Conservation (phyloP, 139 green algal species). For the Mesotaenium endlicherianum region DNA sequence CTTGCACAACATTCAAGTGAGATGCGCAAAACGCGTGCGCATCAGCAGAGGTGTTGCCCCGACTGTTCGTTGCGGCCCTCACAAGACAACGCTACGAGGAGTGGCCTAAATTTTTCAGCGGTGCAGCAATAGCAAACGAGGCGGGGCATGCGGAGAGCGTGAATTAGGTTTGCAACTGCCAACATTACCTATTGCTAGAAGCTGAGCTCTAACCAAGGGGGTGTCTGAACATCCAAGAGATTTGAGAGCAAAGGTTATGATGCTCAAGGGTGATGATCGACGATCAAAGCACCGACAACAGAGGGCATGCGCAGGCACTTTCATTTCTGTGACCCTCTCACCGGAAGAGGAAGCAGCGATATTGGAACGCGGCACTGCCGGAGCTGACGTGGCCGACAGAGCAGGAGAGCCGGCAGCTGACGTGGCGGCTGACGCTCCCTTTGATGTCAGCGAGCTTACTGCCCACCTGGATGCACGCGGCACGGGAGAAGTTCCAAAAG, state of each 20-base stretch:
- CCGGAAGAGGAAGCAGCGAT: neutral
- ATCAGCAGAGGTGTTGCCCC: too few species aligned
- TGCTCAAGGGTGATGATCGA: neutral
- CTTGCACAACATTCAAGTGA: neutral
- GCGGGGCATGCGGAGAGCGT: too few species aligned
- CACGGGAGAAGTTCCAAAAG: neutral
- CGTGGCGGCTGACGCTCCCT: neutral
- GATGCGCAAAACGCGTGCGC: too few species aligned
- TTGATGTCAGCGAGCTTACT: conserved; percentile 34
- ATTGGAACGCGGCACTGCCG: neutral
- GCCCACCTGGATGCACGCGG: conserved; percentile 22
- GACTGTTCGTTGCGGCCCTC: too few species aligned
- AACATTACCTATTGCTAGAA: too few species aligned
- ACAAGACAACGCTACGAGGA: too few species aligned
- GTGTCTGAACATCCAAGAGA: too few species aligned
- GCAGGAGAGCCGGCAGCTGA: neutral
- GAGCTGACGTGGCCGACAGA: neutral
- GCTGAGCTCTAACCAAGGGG: too few species aligned
- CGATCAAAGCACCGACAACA: neutral
- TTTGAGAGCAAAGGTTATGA: too few species aligned
- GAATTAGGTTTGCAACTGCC: too few species aligned
- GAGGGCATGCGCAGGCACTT: neutral
- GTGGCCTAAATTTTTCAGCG: too few species aligned
- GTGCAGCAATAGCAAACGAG: too few species aligned
- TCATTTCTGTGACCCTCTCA: neutral